Conservation (phyloP, 2,329 filamentous ascomycete genomes). For the Geoglossum cookeanum region DNA sequence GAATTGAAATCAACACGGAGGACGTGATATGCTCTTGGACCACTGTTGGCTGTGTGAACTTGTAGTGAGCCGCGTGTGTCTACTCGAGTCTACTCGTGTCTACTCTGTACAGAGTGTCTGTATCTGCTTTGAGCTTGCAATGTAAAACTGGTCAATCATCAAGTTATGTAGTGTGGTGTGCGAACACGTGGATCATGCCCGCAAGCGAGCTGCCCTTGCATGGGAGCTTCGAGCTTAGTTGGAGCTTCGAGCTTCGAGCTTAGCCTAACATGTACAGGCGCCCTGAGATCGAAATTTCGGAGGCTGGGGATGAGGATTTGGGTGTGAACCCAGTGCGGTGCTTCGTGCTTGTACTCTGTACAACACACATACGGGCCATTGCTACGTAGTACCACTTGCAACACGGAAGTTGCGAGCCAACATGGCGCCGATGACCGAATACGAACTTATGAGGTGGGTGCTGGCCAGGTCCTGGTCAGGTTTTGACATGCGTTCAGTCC, state of each 20-base stretch:
- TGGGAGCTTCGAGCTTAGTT: too few relatives aligned
- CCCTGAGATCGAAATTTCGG: background rate
- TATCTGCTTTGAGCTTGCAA: too few relatives aligned
- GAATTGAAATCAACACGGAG: background rate
- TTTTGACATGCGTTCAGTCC: too few relatives aligned
- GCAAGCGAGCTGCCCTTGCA: background rate
- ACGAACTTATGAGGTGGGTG: background rate
- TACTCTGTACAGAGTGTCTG: too few relatives aligned
- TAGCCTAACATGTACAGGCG: background rate
- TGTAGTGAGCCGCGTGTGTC: background rate
- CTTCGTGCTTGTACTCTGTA: too few relatives aligned
- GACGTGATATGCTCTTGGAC: background rate
- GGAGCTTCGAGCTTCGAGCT: background rate
- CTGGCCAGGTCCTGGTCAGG: too few relatives aligned
- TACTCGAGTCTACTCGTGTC: too few relatives aligned
- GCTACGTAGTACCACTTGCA: background rate
- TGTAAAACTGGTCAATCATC: too few relatives aligned
- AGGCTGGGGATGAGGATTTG: background rate
- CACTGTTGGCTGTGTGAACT: background rate
- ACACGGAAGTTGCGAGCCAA: background rate
- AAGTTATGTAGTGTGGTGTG: too few relatives aligned
- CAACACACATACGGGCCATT: too few relatives aligned
- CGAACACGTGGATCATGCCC: background rate
- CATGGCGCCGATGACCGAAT: background rate
- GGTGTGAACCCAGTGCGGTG: too few relatives aligned